Evolutionary conservation across 164 flowering plant genomes (phyloP), one percentile per base, ranked within the genome.

Genomic region (Berberis thunbergii): DNA sequence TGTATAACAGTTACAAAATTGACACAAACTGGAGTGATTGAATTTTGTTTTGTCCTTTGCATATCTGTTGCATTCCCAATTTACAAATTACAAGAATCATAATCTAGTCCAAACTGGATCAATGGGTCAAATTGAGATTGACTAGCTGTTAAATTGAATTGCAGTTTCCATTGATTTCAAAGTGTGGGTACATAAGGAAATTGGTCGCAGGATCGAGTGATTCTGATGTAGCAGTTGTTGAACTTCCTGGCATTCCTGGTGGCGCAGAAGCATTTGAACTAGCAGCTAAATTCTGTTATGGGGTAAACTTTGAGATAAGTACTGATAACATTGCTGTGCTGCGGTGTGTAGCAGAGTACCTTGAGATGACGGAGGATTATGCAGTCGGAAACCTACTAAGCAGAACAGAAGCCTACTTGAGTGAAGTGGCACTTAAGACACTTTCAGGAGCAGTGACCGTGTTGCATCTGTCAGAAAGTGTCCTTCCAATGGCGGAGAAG

Each of bases 91-190:
- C 26, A 26, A 26, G 0, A 26, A 26, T 26, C 26, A 26, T 26
- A 26, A 26, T 26, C 26, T 26, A 26, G 26, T 26, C 26, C 26
- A 26, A 26, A 26, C 26, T 26, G 26, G 26, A 26, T 9, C 2
- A 38, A 6, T 2, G 44, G 42, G 45, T 49, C 49, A 49, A 60
- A 57, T 64, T 2, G 42, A 57, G 26, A 26, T 26, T 26, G 26
- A 26, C 26, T 26, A 26, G 26, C 0, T 26, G 26, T 1, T 60
- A 49, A n/a, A 41, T 40, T 69, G 3, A 62, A n/a, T 68, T 70
- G 74, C 94, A 94, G 99, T 87, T 87, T 70, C 97, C 97, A 43
- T 57, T 94, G 62, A 87, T 94, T 64, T 87, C 96, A 39, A 94
- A 86, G 80, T 78, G 90, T 72, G 99, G 97, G 50, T 81, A 75